Evolutionary conservation across 805 yeast genomes (phyloP), one percentile per base, ranked within the genome.

Genomic region (Pichia kluyveri): DNA sequence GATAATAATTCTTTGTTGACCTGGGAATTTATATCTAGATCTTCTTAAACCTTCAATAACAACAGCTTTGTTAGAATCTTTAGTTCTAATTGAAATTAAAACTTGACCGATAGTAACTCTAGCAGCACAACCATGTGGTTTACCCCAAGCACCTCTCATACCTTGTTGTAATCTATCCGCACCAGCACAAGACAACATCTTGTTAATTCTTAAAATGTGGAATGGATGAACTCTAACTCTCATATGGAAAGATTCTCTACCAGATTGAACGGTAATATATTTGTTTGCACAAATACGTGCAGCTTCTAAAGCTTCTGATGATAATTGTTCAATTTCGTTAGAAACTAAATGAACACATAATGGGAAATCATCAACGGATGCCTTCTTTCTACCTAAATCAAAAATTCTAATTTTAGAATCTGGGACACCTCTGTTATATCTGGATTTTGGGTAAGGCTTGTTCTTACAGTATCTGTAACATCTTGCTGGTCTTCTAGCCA

Each of bases 101-200:
- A 93, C 83, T 81, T 93, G 99, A 71, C 99, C 99, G 76, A 93
- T 93, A 79, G 78, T 78, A 73, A 93, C 98, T 77, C 99, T 89
- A 68, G 99, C 99, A 67, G 98, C 99, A 69, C 89, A 81, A 82
- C 99, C 99, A 69, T 90, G 96, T 69, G 99, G 99, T 82, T 93
- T 93, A 89, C 99, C 99, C 98, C 98, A 93, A 72, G 99, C 99
- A 83, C 95, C 95, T 88, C 99, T 91, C 99, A 93, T 93, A 90
- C 99, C 99, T 81, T 93, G 98, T 82, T 93, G 99, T 79, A 93
- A 84, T 86, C 99, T 89, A 91, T 93, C 99, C 73, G 99, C 99
- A 87, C 99, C 99, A 80, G 99, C 99, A 83, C 99, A 93, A 71
- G 99, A 93, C 96, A 93, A 89, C 99, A 93, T 93, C 88, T 93